These are phyloP conservation scores for Epichloe baconii DNA, from an alignment of 2,329 filamentous ascomycete genomes.

Conservation along the genomic window DNA sequence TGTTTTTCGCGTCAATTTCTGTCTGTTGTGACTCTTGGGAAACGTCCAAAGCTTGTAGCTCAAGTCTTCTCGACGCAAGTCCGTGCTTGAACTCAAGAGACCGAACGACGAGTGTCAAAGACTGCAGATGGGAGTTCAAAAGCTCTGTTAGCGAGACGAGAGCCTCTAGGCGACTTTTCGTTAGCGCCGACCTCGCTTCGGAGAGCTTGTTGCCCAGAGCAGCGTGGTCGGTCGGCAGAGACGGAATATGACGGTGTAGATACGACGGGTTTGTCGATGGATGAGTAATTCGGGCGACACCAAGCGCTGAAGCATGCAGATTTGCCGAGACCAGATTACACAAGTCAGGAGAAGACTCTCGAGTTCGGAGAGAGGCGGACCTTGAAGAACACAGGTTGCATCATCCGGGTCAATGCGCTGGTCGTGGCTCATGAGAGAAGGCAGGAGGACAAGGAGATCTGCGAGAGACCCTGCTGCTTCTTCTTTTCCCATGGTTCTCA, in stretches of 20 bases:
- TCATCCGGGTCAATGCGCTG: constrained; percentile 23
- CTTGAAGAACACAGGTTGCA: constrained; percentile 32
- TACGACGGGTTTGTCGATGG: constrained; percentile 40
- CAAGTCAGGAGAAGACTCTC: constrained; percentile 33
- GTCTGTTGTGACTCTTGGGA: constrained; percentile 29
- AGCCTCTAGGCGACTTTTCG: constrained; percentile 25
- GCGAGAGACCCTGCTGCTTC: constrained; percentile 31
- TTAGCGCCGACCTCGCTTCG: constrained; percentile 20
- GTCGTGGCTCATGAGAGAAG: constrained; percentile 29
- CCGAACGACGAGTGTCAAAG: constrained; percentile 31
- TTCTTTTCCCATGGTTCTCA: neutral
- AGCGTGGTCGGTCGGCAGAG: constrained; percentile 28
- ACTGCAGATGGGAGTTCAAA: constrained; percentile 26
- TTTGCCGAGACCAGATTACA: constrained; percentile 32
- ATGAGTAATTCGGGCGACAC: constrained; percentile 34
- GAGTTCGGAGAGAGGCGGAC: constrained; percentile 35
- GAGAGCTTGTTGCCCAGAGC: constrained; percentile 23
- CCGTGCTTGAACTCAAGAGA: constrained; percentile 43
- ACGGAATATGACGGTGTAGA: constrained; percentile 43
- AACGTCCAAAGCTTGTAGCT: constrained; percentile 34
- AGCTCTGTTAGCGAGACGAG: constrained; percentile 25
- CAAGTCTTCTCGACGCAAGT: constrained; percentile 34
- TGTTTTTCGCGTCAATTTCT: constrained; percentile 23
- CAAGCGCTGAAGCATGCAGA: constrained; percentile 35
- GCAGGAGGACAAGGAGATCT: constrained; percentile 42